Conservation (phyloP, 2,329 filamentous ascomycete genomes). For the Acrocalymma vagum region DNA sequence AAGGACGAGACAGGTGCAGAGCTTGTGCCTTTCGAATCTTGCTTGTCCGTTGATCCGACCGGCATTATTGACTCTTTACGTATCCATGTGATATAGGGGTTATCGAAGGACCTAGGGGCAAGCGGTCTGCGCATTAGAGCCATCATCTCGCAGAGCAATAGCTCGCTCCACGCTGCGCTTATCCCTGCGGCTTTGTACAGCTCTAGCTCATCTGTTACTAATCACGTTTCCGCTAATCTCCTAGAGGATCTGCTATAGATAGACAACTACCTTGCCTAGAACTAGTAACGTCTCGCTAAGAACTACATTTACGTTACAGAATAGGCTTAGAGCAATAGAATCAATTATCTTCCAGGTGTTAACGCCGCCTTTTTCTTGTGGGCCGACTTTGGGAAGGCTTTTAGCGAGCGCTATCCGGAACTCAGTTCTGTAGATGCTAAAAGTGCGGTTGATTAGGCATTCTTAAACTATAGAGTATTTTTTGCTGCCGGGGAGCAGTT, state of each 20-base stretch:
- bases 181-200: too few species aligned
- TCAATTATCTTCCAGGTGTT: constrained; percentile 47
- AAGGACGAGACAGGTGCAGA: constrained; percentile 34
- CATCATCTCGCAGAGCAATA: constrained; percentile 18
- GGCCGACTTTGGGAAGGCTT: constrained; percentile 40
- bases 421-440: constrained; percentile 53
- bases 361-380: constrained; percentile 60
- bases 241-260: constrained; percentile 5
- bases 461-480: constrained; percentile 60
- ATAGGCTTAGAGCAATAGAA: constrained; percentile 35
- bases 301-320: constrained; percentile 21
- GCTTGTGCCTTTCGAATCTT: constrained; percentile 22
- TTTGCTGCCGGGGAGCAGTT: constrained; percentile 60
- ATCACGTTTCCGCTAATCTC: constrained; percentile 7
- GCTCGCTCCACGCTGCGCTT: too few species aligned
- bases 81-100: constrained; percentile 60
- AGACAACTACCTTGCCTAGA: constrained; percentile 52
- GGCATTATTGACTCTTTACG: constrained; percentile 58
- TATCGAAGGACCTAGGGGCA: constrained; percentile 59
- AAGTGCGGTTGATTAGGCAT: constrained; percentile 53
- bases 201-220: constrained; percentile 13
- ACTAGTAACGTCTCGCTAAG: constrained; percentile 36
- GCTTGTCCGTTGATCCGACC: constrained; percentile 19
- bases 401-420: too few species aligned
- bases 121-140: constrained; percentile 52